Base-by-base conservation (phyloP, 345 rosid species). In the Lagerstroemia speciosa region DNA sequence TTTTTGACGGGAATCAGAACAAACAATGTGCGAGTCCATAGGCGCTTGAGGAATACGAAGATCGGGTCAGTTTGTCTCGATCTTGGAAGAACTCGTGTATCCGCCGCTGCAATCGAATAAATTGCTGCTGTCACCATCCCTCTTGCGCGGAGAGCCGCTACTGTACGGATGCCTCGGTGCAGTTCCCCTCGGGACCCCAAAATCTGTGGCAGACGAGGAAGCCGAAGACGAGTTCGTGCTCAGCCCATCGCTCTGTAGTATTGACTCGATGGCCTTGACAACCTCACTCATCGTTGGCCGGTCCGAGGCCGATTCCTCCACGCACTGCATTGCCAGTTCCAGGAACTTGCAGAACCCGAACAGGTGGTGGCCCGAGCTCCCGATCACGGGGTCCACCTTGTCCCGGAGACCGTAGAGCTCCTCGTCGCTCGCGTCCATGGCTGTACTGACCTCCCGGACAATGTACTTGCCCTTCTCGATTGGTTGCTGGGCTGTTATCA, bases 281-380 rank as follows among this genome's bases (percentile, higher is more conserved):
- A 86, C 91, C 50, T 87, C 90, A 22, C 93, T 88, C 96, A 89
- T 90, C 3, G 90, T 86, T 34, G 99, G 99, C 19, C 97, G 88
- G 72, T 89, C 90, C 36, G 79, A 46, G 15, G 95, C 95, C 17
- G 90, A 84, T 76, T 94, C 99, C 71, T 94, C 95, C 0, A 89
- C 93, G 62, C 99, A 91, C 65, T 85, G 89, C 78, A 91, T 45
- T 3, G 97, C 93, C 76, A 94, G 66, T 26, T 86, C 97, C 82
- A 91, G 9, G 71, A 84, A 89, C 65, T 78, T 78, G 0, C 82
- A 74, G n/a, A 94, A 83, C 27, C 93, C 96, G 12, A 77, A 68
- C 1, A 83, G 83, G 60, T 68, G 83, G 60, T 68, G 33, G 31
- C 80, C 86, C 1, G 64, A 63, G 75, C 78, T 83, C 76, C 84